A percentile compares a stretch with the other conserved stretches of the same genome.
Evolutionary conservation across 208 protist species (phyloP).

Genomic region (Acanthamoeba castellanii): DNA sequence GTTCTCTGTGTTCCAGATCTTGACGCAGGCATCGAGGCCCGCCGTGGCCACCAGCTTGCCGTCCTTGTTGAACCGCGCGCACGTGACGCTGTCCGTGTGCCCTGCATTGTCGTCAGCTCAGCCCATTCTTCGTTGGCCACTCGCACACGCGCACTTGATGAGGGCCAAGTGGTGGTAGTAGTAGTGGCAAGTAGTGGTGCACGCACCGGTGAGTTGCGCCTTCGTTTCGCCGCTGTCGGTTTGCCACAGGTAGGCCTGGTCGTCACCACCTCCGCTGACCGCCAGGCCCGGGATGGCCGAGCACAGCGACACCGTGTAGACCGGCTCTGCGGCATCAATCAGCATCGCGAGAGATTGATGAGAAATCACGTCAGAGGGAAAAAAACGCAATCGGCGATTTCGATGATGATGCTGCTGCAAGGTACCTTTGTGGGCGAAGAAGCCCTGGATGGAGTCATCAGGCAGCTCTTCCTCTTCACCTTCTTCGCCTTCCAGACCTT

Average conservation of each 20-base stretch:
- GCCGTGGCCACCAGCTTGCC: constrained; percentile 88
- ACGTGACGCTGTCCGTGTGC: constrained; percentile 87
- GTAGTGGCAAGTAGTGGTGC: neutral
- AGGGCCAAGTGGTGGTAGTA: neutral
- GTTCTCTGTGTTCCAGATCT: constrained; percentile 90
- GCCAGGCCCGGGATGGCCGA: constrained; percentile 31
- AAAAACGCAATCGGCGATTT: neutral
- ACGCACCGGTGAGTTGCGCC: neutral
- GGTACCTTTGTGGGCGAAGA: constrained; percentile 70
- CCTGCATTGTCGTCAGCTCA: constrained; percentile 34
- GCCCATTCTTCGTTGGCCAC: too few species aligned
- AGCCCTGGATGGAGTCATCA: constrained; percentile 81
- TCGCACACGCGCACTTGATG: too few species aligned
- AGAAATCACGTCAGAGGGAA: neutral
- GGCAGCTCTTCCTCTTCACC: constrained; percentile 70
- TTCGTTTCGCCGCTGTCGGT: constrained; percentile 15
- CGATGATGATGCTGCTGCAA: neutral
- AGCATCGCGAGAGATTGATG: neutral
- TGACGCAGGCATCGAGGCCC: constrained; percentile 84
- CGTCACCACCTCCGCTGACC: constrained; percentile 86
- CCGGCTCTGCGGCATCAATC: constrained; percentile 79
- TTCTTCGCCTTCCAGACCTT: neutral
- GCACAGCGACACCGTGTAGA: constrained; percentile 82
- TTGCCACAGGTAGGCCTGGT: constrained; percentile 86
- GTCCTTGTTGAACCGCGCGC: constrained; percentile 87